These are phyloP conservation scores for Chamaecrista fasciculata DNA, from an alignment of 306 rosid species.

Conservation along the genomic window DNA sequence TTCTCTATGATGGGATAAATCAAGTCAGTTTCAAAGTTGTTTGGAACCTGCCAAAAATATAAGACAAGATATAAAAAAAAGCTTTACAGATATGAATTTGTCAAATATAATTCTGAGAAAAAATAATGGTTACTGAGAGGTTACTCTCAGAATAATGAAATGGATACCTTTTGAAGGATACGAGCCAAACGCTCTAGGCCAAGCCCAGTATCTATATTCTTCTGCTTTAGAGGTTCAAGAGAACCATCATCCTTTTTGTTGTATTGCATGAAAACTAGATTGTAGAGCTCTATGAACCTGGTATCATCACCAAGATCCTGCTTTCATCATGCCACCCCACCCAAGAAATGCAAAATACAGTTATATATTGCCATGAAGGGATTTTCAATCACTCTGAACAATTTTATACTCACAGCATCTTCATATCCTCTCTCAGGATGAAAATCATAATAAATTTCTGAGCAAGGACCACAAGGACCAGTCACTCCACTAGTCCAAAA, in stretches of 20 bases:
- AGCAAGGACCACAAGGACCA: constrained; percentile 98
- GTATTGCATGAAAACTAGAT: constrained; percentile 94
- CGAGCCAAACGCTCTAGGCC: constrained; percentile 96
- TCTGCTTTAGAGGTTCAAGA: constrained; percentile 86
- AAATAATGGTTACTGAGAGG: not conserved
- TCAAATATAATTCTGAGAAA: constrained; percentile 3
- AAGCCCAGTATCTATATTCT: constrained; percentile 92
- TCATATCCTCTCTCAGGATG: constrained; percentile 76
- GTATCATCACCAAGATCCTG: constrained; percentile 90
- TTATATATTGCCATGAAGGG: constrained; percentile 21
- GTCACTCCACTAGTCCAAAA: constrained; percentile 92
- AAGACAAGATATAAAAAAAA: constrained; percentile 23
- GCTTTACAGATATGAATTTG: constrained; percentile 10
- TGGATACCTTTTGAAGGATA: constrained; percentile 80
- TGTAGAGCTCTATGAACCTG: constrained; percentile 89
- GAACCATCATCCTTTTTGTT: constrained; percentile 84
- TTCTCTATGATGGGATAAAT: constrained; percentile 88
- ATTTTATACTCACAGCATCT: constrained; percentile 50
- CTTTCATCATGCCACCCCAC: constrained; percentile 24
- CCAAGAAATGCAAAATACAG: constrained; percentile 21
- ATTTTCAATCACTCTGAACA: constrained; percentile 6
- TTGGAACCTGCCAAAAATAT: constrained; percentile 73
- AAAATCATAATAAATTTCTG: constrained; percentile 91
- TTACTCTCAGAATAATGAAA: constrained; percentile 19
- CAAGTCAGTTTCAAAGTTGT: constrained; percentile 92